Evolutionary conservation across 805 yeast species (phyloP).

Genomic region (Lipomyces yamanashiensis): DNA sequence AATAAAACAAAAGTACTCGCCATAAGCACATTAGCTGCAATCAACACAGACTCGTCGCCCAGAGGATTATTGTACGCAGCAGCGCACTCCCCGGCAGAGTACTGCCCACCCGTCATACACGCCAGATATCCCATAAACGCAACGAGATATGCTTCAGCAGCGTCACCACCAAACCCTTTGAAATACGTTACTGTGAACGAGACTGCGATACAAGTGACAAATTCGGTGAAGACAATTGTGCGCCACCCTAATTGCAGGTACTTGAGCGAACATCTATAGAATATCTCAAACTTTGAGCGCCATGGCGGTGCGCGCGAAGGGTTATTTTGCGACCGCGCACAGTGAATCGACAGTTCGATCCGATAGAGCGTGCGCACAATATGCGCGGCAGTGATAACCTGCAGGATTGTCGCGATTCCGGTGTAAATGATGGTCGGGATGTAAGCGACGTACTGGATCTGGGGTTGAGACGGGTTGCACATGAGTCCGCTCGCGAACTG

Average conservation of each 20-base stretch:
- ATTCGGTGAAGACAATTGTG: constrained; percentile 16
- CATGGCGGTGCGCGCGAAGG: constrained; percentile 3
- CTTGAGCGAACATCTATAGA: constrained; percentile 8
- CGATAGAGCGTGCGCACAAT: constrained; percentile 19
- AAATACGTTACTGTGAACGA: constrained; percentile 7
- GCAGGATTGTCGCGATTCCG: constrained; percentile 19
- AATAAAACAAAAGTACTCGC: constrained; percentile 9
- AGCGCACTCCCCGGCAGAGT: neutral
- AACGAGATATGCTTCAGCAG: neutral
- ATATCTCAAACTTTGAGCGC: constrained; percentile 6
- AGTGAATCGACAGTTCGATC: constrained; percentile 14
- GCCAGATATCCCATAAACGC: constrained; percentile 9
- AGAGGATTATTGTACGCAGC: neutral
- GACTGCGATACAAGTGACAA: constrained; percentile 19
- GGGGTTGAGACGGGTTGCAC: constrained; percentile 25
- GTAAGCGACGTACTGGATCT: constrained; percentile 14
- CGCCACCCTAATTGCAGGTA: constrained; percentile 16
- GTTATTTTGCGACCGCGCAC: constrained; percentile 6
- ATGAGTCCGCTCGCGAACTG: constrained; percentile 20
- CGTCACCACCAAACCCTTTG: neutral
- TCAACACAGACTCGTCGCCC: constrained; percentile 8
- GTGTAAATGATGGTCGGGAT: constrained; percentile 29
- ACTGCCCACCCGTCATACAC: constrained; percentile 8
- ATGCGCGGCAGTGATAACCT: constrained; percentile 19
- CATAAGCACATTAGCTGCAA: constrained; percentile 17